Conservation (phyloP, 495 filamentous ascomycete species). For the Pseudevernia furfuracea region DNA sequence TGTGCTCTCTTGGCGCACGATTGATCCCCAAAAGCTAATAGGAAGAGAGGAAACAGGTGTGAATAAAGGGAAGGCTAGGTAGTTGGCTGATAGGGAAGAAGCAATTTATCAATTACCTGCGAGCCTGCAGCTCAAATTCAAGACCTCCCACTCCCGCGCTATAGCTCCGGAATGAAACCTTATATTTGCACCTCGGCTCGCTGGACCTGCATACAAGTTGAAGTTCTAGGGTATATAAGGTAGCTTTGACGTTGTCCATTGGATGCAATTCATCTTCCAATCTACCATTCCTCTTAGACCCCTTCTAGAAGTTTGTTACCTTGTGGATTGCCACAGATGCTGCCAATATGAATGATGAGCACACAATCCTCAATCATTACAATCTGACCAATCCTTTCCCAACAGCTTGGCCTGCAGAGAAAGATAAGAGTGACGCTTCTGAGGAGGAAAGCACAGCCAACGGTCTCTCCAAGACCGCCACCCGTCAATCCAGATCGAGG, state of each 20-base stretch:
- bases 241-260: background rate
- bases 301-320: background rate
- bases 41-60: background rate
- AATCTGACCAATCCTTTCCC: conserved; percentile 74
- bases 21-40: conserved; percentile 2
- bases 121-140: background rate
- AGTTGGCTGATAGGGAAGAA: background rate
- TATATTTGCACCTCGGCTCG: background rate
- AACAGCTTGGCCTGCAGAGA: conserved; percentile 76
- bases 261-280: background rate
- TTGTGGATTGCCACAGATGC: background rate
- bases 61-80: too few relatives aligned
- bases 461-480: conserved; percentile 36
- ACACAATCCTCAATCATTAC: conserved; percentile 80
- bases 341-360: conserved; percentile 56
- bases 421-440: conserved; percentile 61
- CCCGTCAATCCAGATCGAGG: conserved; percentile 61
- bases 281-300: background rate
- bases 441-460: conserved; percentile 53
- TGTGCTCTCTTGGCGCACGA: conserved; percentile 7
- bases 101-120: too few relatives aligned
- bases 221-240: background rate
- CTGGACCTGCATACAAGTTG: background rate
- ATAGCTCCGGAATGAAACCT: background rate
- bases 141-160: background rate